Percentiles rank a stretch among this genome's conserved stretches.
Conservation (phyloP, 805 yeast genomes). For the Kregervanrija pseudodelftensis region DNA sequence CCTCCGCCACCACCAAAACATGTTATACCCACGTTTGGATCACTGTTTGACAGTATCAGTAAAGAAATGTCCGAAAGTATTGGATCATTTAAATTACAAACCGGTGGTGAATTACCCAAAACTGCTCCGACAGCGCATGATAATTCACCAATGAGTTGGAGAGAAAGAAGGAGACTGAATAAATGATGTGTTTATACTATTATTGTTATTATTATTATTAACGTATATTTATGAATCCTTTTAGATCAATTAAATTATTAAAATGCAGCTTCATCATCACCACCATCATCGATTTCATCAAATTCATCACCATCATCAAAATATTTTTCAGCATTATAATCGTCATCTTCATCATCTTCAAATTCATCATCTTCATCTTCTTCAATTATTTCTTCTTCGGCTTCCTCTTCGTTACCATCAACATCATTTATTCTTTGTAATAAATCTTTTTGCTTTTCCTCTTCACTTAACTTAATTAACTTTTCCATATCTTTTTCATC, state of each 20-base stretch:
- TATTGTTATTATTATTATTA: not conserved
- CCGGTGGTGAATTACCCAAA: not conserved
- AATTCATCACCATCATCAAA: constrained; percentile 69
- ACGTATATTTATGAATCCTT: not conserved
- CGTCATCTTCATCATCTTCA: constrained; percentile 71
- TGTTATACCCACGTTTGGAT: constrained; percentile 13
- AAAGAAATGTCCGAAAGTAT: not conserved
- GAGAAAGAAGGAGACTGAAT: constrained; percentile 3
- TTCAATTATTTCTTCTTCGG: constrained; percentile 37
- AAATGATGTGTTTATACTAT: not conserved
- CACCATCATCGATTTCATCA: constrained; percentile 44
- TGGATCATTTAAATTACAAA: constrained; percentile 1
- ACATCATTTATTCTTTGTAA: constrained; percentile 29
- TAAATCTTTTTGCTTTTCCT: constrained; percentile 23
- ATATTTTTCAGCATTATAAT: constrained; percentile 73
- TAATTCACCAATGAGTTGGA: constrained; percentile 3
- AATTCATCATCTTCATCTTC: constrained; percentile 64
- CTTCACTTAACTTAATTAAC: constrained; percentile 19
- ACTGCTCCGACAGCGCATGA: constrained; percentile 1
- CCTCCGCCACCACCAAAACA: constrained; percentile 26
- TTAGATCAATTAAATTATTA: constrained; percentile 21
- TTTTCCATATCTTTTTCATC: constrained; percentile 29
- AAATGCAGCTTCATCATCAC: constrained; percentile 68
- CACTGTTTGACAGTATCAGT: constrained; percentile 8
- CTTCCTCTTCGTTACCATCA: constrained; percentile 39